Evolutionary conservation across 352 stramenopile genomes (phyloP).

Genomic region (Globisporangium megalacanthum): DNA sequence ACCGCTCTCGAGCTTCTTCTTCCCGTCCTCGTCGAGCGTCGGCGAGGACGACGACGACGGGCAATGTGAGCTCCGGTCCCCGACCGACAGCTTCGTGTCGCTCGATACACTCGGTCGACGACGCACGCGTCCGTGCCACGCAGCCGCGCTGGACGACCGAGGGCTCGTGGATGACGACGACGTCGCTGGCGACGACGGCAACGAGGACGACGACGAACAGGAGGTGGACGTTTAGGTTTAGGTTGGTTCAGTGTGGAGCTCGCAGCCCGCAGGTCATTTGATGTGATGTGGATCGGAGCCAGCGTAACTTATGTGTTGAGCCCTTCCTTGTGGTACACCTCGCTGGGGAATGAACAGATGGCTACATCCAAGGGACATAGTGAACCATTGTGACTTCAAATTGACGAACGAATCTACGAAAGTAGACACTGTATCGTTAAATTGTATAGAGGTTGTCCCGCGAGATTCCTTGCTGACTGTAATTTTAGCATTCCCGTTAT

Average conservation of each 20-base stretch:
- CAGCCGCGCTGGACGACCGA: constrained; percentile 7
- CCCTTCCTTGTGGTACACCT: no score
- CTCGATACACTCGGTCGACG: constrained; percentile 24
- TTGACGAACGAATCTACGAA: no score
- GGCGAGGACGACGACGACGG: constrained; percentile 4
- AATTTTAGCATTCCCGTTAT: constrained; percentile 1
- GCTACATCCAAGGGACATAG: no score
- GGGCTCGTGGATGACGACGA: constrained; percentile 1
- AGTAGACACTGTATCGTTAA: no score
- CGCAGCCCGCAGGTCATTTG: no score
- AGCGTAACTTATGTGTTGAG: constrained; percentile 2
- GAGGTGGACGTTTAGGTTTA: constrained; percentile 12
- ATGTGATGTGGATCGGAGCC: not conserved
- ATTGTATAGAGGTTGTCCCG: not conserved
- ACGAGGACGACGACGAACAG: constrained; percentile 10
- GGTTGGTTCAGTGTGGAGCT: no score
- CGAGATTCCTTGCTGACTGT: constrained; percentile 6
- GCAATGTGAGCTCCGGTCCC: constrained; percentile 7
- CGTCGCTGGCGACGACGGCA: constrained; percentile 4
- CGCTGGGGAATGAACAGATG: no score
- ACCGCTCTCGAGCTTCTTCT: constrained; percentile 35
- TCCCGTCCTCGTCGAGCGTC: constrained; percentile 9
- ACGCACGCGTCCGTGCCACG: constrained; percentile 11
- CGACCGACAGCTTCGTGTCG: constrained; percentile 35
- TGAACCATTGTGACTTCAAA: no score